Evolutionary conservation across 176 grass and related monocot genomes (phyloP).

Genomic region (Lolium perenne): DNA sequence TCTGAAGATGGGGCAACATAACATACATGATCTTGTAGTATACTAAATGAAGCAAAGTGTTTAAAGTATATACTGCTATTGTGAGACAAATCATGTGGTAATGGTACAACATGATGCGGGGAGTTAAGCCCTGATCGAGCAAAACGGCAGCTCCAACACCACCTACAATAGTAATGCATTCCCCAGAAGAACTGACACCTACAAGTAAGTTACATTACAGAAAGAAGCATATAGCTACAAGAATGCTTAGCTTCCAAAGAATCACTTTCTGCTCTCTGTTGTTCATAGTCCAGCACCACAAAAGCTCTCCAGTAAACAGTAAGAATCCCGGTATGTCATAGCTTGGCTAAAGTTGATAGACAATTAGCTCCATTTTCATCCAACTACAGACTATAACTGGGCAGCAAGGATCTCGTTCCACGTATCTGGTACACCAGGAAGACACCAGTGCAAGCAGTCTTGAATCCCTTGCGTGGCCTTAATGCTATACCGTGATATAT

Average conservation of each 20-base stretch:
- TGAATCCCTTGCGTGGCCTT: conserved; percentile 67
- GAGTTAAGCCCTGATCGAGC: background rate
- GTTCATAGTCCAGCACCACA: background rate
- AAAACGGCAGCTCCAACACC: background rate
- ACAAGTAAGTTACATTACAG: conserved; percentile 26
- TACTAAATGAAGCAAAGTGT: background rate
- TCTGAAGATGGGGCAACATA: background rate
- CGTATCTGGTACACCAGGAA: conserved; percentile 82
- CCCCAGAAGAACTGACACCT: background rate
- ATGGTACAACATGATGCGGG: background rate
- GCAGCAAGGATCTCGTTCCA: conserved; percentile 90
- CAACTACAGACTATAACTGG: conserved; percentile 56
- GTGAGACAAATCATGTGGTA: background rate
- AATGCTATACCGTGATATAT: conserved; percentile 82
- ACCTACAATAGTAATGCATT: background rate
- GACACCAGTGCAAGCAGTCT: conserved; percentile 96
- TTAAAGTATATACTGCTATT: background rate
- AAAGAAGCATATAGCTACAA: conserved; percentile 25
- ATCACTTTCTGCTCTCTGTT: background rate
- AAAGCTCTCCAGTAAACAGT: conserved; percentile 27
- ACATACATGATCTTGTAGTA: background rate
- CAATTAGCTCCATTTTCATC: background rate
- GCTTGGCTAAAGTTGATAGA: background rate
- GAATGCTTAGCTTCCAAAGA: conserved; percentile 1
- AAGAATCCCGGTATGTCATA: background rate